A percentile compares a stretch with the other conserved stretches of the same genome.
These are phyloP conservation scores for Shiraia bambusicola DNA, from an alignment of 2,329 filamentous ascomycete species.

Conservation along the genomic window DNA sequence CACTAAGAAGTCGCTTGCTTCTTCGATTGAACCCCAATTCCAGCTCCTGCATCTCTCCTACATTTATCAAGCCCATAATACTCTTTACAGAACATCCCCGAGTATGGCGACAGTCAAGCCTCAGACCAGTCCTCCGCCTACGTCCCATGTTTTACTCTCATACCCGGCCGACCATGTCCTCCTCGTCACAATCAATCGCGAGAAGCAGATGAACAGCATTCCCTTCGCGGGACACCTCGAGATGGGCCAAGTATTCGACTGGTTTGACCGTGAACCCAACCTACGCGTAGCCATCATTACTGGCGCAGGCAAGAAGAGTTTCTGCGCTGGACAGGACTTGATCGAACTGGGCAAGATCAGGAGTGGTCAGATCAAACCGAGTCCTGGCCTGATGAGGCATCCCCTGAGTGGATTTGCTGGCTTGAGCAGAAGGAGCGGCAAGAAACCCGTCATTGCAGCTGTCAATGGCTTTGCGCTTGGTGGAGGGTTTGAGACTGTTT, in stretches of 20 bases:
- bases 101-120: constrained; percentile 32
- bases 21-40: no score
- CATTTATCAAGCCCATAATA: no score
- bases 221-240: constrained; percentile 50
- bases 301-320: constrained; percentile 55
- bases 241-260: constrained; percentile 52
- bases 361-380: constrained; percentile 24
- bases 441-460: constrained; percentile 62
- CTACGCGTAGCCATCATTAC: constrained; percentile 53
- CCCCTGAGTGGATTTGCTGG: constrained; percentile 57
- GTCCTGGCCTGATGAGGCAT: constrained; percentile 37
- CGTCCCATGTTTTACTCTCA: constrained; percentile 43
- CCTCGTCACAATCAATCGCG: constrained; percentile 57
- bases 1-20: no score
- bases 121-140: constrained; percentile 32
- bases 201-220: constrained; percentile 51
- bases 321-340: constrained; percentile 59
- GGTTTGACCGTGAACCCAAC: constrained; percentile 56
- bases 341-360: constrained; percentile 47
- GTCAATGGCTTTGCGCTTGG: constrained; percentile 61
- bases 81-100: no score
- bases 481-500: constrained; percentile 59
- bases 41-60: no score
- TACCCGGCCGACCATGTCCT: constrained; percentile 53
- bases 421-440: constrained; percentile 57